Conservation (phyloP, 1,139 yeast species). For the Blastobotrys persicus region DNA sequence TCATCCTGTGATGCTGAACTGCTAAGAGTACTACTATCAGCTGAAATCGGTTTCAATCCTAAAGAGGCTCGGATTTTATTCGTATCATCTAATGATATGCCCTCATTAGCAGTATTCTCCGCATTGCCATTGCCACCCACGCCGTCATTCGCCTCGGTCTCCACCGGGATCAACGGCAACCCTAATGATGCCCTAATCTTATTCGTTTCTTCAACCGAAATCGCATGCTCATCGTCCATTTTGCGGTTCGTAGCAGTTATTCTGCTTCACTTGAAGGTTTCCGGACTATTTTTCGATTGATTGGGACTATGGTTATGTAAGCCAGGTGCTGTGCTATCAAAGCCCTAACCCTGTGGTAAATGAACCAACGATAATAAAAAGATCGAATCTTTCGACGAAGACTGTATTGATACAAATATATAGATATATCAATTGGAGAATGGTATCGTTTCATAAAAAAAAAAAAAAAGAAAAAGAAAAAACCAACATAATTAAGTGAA, state of each 20-base stretch:
- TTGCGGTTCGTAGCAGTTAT: not conserved
- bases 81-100: slow-evolving; percentile 38
- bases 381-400: too few relatives aligned
- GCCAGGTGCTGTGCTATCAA: too few relatives aligned
- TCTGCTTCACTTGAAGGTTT: too few relatives aligned
- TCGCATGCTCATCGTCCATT: slow-evolving; percentile 15
- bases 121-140: slow-evolving; percentile 1
- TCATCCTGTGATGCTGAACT: slow-evolving; percentile 29
- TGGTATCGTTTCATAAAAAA: too few relatives aligned
- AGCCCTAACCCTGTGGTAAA: too few relatives aligned
- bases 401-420: too few relatives aligned
- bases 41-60: slow-evolving; percentile 37
- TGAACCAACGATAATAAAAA: too few relatives aligned
- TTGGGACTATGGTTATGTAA: not conserved
- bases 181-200: slow-evolving; percentile 37
- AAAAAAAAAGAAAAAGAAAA: too few relatives aligned
- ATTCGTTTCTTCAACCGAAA: slow-evolving; percentile 41
- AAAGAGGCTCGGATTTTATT: slow-evolving; percentile 35
- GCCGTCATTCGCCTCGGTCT: slow-evolving; percentile 13
- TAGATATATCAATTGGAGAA: too few relatives aligned
- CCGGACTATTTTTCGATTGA: not conserved
- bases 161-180: slow-evolving; percentile 36
- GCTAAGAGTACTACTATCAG: slow-evolving; percentile 13
- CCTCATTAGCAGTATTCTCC: too few relatives aligned
- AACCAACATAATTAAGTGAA: too few relatives aligned